phyloP scores from a whole-genome alignment of 495 filamentous ascomycete species.

The Staphylotrichum longicolle region DNA sequence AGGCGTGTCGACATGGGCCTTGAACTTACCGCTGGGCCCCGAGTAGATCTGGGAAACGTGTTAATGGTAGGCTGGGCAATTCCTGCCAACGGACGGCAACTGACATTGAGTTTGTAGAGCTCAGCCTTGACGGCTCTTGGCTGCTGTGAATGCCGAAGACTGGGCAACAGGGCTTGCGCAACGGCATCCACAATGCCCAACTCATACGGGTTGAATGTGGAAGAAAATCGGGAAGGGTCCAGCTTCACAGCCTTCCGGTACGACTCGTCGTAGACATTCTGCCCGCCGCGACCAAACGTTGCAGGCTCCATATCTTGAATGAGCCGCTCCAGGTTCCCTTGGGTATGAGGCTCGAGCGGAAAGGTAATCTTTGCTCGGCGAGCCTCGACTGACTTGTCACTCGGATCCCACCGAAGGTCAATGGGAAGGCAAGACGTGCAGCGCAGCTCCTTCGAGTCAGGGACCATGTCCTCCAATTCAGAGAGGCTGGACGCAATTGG shows the following conservation, averaged over 20 bases:
- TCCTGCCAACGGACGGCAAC: constrained; percentile 12
- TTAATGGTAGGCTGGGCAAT: constrained; percentile 20
- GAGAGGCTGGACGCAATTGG: too few relatives aligned
- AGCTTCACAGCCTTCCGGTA: constrained; percentile 55
- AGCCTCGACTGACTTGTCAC: too few relatives aligned
- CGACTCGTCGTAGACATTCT: constrained; percentile 48
- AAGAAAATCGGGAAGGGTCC: constrained; percentile 43
- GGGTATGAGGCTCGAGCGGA: too few relatives aligned
- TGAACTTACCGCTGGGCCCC: constrained; percentile 52
- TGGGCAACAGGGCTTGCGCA: constrained; percentile 48
- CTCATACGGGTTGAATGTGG: constrained; percentile 52
- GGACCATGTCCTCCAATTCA: too few relatives aligned
- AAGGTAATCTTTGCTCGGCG: too few relatives aligned
- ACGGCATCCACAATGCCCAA: constrained; percentile 52
- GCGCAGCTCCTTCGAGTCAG: too few relatives aligned
- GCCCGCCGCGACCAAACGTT: constrained; percentile 45
- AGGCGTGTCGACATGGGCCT: constrained; percentile 56
- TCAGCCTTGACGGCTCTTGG: constrained; percentile 40
- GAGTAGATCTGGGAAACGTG: constrained; percentile 38
- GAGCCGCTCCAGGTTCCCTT: constrained; percentile 15
- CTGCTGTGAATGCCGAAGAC: constrained; percentile 19
- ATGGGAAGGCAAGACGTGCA: too few relatives aligned
- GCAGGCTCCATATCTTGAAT: constrained; percentile 44
- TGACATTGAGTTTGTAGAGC: constrained; percentile 58
- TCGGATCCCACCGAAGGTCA: too few relatives aligned